A percentile compares a stretch with the other conserved stretches of the same genome.
Evolutionary conservation across 2,329 filamentous ascomycete species (phyloP).

Genomic region (Beauveria rudraprayagi): DNA sequence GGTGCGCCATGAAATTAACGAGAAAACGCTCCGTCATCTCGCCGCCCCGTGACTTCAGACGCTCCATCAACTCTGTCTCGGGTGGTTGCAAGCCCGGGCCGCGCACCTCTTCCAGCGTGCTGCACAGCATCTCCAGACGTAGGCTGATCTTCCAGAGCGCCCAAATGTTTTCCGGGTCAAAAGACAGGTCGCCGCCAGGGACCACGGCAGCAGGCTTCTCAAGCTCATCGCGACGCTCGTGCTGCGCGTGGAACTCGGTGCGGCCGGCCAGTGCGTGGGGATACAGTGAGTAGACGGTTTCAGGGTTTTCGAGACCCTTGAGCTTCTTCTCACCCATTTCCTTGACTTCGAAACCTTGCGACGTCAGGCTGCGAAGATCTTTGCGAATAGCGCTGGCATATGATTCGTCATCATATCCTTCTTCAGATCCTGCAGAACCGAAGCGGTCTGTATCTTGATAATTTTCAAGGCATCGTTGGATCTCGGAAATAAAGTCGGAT

Average conservation of each 20-base stretch:
- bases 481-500: conserved; percentile 93
- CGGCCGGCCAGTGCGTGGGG: conserved; percentile 80
- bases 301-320: conserved; percentile 95
- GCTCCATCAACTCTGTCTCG: conserved; percentile 74
- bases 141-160: conserved; percentile 82
- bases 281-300: conserved; percentile 92
- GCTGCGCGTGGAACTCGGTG: conserved; percentile 57
- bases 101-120: conserved; percentile 66
- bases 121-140: conserved; percentile 88
- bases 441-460: conserved; percentile 77
- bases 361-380: conserved; percentile 78
- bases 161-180: conserved; percentile 84
- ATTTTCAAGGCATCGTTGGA: conserved; percentile 80
- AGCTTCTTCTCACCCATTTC: conserved; percentile 91
- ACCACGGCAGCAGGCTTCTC: conserved; percentile 55
- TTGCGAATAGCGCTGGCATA: conserved; percentile 72
- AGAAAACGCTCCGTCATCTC: conserved; percentile 85
- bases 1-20: conserved; percentile 85
- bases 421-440: conserved; percentile 60
- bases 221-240: conserved; percentile 36
- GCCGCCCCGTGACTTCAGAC: conserved; percentile 57
- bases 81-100: conserved; percentile 62
- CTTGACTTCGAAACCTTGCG: conserved; percentile 93
- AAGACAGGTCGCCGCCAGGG: conserved; percentile 56
- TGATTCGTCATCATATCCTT: conserved; percentile 62